Evolutionary conservation across 2,329 filamentous ascomycete genomes (phyloP), one percentile per base, ranked within the genome.

Genomic region (Clonostachys byssicola): DNA sequence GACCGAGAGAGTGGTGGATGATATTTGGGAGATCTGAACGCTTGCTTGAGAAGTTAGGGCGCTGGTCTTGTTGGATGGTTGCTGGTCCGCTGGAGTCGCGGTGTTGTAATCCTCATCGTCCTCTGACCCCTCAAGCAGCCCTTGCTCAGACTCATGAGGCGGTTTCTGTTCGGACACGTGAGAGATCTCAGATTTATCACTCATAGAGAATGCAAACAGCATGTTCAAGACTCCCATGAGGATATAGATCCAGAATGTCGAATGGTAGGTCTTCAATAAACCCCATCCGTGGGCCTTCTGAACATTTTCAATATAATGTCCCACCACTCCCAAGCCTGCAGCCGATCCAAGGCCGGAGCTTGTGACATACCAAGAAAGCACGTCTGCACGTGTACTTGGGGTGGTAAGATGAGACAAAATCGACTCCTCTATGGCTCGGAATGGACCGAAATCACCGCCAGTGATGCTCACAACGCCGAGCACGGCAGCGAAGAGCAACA

Each of bases 311-410:
- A 83, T 65, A 40, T 79, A 62, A 40, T 75, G 61, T 1, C 80
- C 80, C 0, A 75, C 71, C 3, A 71, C 51, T 53, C 77, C 78
- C 8, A 72, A 80, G 3, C 80, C 80, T 6, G 74, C 54, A 0
- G 77, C 71, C 0, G 77, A 78, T 2, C 79, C 80, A 3, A 82
- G 63, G n/a, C 73, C 73, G 1, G 78, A 75, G 3, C 67, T 70
- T 14, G 76, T 80, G 39, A 84, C 75, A 55, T 87, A 85, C 83
- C 83, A 87, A 9, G 78, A 74, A 49, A 86, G 68, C n/a, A 87
- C 81, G 60, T 86, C 81, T 13, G 80, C 68, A 42, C 83, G 67
- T 1, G 74, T 77, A 33, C 70, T 62, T 1, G 75, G 70, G 0
- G 65, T 72, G 0, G 81, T 85, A 41, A 86, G 67, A 56, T 85